A percentile compares a stretch with the other conserved stretches of the same genome.
Evolutionary conservation across 192 early-diverging fungal species (phyloP).

Genomic region (Coemansia sp.): DNA sequence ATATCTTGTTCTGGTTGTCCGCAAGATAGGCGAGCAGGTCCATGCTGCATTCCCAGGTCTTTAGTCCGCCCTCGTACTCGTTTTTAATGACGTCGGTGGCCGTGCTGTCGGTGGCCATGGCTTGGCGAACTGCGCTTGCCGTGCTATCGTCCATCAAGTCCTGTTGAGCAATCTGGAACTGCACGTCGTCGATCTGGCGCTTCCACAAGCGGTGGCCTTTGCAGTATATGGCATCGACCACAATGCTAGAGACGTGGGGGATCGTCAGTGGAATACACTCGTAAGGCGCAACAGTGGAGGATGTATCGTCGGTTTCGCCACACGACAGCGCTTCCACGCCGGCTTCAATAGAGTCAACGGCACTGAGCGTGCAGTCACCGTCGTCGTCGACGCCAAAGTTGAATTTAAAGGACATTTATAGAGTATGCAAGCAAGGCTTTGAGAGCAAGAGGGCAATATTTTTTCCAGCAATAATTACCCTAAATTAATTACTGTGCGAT

Average conservation of each 20-base stretch:
- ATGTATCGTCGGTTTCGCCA: not conserved
- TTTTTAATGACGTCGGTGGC: constrained; percentile 79
- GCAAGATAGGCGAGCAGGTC: constrained; percentile 79
- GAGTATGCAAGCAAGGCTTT: not conserved
- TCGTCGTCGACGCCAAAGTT: constrained; percentile 38
- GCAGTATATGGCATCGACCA: constrained; percentile 47
- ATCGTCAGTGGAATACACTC: constrained; percentile 31
- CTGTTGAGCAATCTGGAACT: constrained; percentile 77
- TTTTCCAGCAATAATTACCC: too few relatives aligned
- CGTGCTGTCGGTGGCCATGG: constrained; percentile 30
- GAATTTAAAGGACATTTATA: constrained; percentile 48
- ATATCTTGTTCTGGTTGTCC: constrained; percentile 27
- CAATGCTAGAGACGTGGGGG: constrained; percentile 31
- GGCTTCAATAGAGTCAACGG: not conserved
- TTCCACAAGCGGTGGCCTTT: constrained; percentile 56
- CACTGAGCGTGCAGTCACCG: constrained; percentile 11
- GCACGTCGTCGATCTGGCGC: constrained; percentile 76
- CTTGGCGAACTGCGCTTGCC: constrained; percentile 29
- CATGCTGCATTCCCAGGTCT: constrained; percentile 95
- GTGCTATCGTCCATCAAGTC: constrained; percentile 61
- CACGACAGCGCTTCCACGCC: not conserved
- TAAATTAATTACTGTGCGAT: too few relatives aligned
- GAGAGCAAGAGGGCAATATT: too few relatives aligned
- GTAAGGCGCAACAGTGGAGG: constrained; percentile 9
- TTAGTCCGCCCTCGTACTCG: constrained; percentile 93